Percentiles rank a stretch among this genome's conserved stretches.
phyloP scores from a whole-genome alignment of 129 eudicot species.

The Tagetes erecta region DNA sequence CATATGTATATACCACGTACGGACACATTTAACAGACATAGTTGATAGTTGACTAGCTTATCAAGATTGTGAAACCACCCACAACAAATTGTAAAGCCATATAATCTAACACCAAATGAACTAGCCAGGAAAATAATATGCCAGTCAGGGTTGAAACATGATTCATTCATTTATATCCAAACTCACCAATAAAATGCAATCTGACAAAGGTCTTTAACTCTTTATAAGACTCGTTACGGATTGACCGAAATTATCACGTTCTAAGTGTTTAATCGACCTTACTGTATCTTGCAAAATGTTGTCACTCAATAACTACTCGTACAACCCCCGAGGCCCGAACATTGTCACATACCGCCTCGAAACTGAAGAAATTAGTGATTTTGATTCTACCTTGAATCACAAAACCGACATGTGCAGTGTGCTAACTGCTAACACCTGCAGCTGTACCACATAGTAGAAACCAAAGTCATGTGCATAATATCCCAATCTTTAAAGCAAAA shows the following conservation, averaged over 20 bases:
- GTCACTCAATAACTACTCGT: constrained; percentile 42
- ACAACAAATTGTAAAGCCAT: background rate
- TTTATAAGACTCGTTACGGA: constrained; percentile 35
- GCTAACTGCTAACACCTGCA: constrained; percentile 56
- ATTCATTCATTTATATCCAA: background rate
- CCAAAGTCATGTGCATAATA: constrained; percentile 39
- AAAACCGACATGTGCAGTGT: constrained; percentile 26
- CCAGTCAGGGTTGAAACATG: constrained; percentile 4
- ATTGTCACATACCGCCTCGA: constrained; percentile 26
- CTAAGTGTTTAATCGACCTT: constrained; percentile 43
- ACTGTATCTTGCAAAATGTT: constrained; percentile 37
- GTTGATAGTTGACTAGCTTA: background rate
- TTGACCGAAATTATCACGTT: constrained; percentile 37
- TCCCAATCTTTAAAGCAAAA: constrained; percentile 14
- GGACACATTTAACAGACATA: background rate
- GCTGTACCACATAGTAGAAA: constrained; percentile 48
- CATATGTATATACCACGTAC: constrained; percentile 7
- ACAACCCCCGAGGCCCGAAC: constrained; percentile 13
- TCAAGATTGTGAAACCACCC: constrained; percentile 2
- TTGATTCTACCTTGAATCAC: constrained; percentile 53
- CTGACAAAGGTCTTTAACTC: constrained; percentile 28
- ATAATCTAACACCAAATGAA: background rate
- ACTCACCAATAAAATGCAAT: constrained; percentile 58
- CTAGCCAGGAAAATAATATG: background rate
- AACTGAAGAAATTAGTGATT: constrained; percentile 23